Percentiles rank a stretch among this genome's conserved stretches.
These are phyloP conservation scores for Balamuthia mandrillaris DNA, from an alignment of 208 protist genomes.

Conservation along the genomic window DNA sequence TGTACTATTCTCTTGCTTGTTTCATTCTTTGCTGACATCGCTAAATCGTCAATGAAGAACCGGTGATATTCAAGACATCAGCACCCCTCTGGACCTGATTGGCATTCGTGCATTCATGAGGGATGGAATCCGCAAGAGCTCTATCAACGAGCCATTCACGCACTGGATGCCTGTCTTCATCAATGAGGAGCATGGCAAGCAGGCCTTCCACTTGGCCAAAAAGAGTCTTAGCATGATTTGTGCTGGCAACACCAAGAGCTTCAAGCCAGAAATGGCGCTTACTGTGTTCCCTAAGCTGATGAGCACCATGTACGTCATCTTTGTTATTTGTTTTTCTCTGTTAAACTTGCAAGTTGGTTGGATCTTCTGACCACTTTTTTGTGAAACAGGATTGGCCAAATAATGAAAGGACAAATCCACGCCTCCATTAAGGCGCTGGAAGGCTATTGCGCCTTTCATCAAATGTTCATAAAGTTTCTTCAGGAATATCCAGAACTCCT, in stretches of 20 bases:
- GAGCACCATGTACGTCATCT: too few species aligned
- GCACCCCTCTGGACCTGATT: conserved; percentile 15
- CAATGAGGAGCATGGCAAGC: conserved; percentile 30
- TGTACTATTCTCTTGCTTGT: not conserved
- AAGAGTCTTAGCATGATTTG: conserved; percentile 35
- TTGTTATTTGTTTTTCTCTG: too few species aligned
- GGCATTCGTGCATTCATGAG: conserved; percentile 33
- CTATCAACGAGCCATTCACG: conserved; percentile 41
- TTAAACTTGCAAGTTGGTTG: too few species aligned
- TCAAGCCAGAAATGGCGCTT: conserved; percentile 29
- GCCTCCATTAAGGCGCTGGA: conserved; percentile 34
- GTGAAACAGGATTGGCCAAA: conserved; percentile 20
- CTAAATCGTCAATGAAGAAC: too few species aligned
- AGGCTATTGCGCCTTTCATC: conserved; percentile 34
- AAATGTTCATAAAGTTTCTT: conserved; percentile 38
- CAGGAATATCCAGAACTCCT: conserved; percentile 18
- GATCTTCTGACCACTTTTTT: too few species aligned
- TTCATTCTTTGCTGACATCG: not conserved
- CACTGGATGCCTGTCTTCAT: conserved; percentile 27
- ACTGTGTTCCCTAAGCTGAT: conserved; percentile 30
- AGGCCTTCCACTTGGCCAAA: conserved; percentile 30
- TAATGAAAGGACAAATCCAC: conserved; percentile 36
- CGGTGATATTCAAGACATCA: too few species aligned
- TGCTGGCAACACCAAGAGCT: not conserved
- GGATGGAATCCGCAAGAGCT: conserved; percentile 11